Evolutionary conservation across 1,284 basidiomycete species (phyloP).

Genomic region (Cutaneotrichosporon dermatis): DNA sequence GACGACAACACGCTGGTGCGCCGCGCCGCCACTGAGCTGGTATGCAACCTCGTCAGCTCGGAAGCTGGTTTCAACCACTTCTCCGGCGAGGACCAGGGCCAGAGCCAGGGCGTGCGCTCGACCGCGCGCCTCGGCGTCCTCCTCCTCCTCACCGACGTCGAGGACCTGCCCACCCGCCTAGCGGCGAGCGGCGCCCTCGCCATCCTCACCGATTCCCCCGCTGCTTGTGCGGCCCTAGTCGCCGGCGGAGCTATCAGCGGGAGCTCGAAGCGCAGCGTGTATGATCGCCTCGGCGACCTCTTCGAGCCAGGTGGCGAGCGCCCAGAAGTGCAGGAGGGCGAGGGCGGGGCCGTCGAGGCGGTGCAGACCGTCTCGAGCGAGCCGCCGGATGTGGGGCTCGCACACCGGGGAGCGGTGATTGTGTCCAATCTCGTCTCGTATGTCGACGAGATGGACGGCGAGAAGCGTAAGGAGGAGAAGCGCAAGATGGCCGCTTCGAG

Average conservation of each 20-base stretch:
- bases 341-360: conserved; percentile 21
- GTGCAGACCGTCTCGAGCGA: conserved; percentile 35
- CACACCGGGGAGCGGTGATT: conserved; percentile 70
- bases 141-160: conserved; percentile 75
- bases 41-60: conserved; percentile 83
- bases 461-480: neutral
- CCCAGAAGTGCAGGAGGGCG: conserved; percentile 26
- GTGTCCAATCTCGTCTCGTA: conserved; percentile 59
- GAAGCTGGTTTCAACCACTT: conserved; percentile 63
- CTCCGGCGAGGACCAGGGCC: conserved; percentile 29
- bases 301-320: conserved; percentile 42
- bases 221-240: conserved; percentile 60
- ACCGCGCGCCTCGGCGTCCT: conserved; percentile 72
- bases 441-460: conserved; percentile 1
- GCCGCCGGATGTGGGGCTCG: conserved; percentile 53
- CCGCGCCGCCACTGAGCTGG: conserved; percentile 82
- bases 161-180: conserved; percentile 72
- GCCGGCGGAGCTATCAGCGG: conserved; percentile 30
- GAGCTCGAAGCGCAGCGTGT: conserved; percentile 52
- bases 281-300: conserved; percentile 61
- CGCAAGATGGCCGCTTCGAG: neutral
- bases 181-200: conserved; percentile 84
- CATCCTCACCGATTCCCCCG: conserved; percentile 60
- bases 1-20: conserved; percentile 78
- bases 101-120: conserved; percentile 38